Percentiles rank a stretch among this genome's conserved stretches.
phyloP scores from a whole-genome alignment of 441 rosid genomes.

The Daphne laureola region DNA sequence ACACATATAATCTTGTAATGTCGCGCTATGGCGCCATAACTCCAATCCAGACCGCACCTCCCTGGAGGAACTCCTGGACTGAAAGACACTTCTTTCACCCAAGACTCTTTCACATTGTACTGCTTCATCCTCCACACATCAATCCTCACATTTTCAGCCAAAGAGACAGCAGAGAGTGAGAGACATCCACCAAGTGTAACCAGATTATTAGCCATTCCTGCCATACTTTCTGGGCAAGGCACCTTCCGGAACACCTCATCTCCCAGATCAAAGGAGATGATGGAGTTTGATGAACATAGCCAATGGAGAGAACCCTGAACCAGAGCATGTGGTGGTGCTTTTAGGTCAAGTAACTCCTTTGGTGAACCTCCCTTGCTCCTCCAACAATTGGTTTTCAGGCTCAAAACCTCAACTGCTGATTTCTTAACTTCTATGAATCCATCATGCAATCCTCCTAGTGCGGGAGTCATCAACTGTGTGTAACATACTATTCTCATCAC shows the following conservation, averaged over 20 bases:
- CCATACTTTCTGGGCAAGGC: slow-evolving; percentile 4
- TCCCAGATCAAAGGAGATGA: slow-evolving; percentile 19
- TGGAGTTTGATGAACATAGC: neutral
- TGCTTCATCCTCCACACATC: slow-evolving; percentile 31
- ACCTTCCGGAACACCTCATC: slow-evolving; percentile 22
- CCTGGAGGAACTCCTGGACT: neutral
- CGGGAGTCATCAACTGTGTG: too few species aligned
- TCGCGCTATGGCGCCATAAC: neutral
- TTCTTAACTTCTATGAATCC: neutral
- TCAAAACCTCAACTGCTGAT: slow-evolving; percentile 15
- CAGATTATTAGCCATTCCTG: neutral
- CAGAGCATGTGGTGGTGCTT: neutral
- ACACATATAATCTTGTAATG: slow-evolving; percentile 12
- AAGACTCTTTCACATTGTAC: slow-evolving; percentile 23
- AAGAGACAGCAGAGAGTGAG: slow-evolving; percentile 1
- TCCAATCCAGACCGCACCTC: neutral
- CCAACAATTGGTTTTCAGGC: slow-evolving; percentile 15
- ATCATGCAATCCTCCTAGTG: neutral
- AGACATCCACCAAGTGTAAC: slow-evolving; percentile 20
- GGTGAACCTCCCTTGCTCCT: slow-evolving; percentile 11
- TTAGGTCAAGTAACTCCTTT: slow-evolving; percentile 11
- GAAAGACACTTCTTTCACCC: slow-evolving; percentile 14
- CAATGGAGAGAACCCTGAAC: slow-evolving; percentile 25
- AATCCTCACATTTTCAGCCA: neutral
- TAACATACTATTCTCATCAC: slow-evolving; percentile 11